Evolutionary conservation across 2,329 filamentous ascomycete species (phyloP), one percentile per base, ranked within the genome.

Genomic region (Paraphaeosphaeria sporulosa): DNA sequence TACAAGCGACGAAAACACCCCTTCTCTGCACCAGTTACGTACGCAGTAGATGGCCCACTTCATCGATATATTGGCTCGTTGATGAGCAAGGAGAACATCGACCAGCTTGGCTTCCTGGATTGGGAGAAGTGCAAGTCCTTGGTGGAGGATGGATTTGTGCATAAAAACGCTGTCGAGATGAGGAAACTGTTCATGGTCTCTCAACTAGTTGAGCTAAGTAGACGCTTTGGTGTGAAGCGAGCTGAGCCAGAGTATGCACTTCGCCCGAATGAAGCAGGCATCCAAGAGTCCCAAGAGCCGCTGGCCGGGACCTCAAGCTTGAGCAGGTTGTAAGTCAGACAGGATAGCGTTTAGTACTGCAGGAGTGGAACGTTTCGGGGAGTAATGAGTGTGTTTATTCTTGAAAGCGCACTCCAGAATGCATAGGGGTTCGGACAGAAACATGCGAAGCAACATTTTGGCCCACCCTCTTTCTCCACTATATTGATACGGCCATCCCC

Each of bases 1-100:
- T 86, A 85, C 68, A 70, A 76, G 32, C 73, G 82, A 10, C 81
- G 73, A 61, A 86, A 86, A 68, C 78, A 83, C 21, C 78, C 82
- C 0, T 86, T 82, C 63, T 67, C 78, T n/a, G 84, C 82, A 1
- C 84, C 84, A 0, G 72, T 74, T 0, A 71, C 64, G 23, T 86
- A 78, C 64, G 74, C 75, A 1, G 65, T 69, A 0, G 74, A 76
- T 32, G 84, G 84, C 0, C 80, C 82, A 0, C 57, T 87, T 30
- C 77, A 84, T 54, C 64, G 69, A 36, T 58, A 77, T 3, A 66
- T 78, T 8, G 58, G 65, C 19, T 55, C 60, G 7, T 62, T 77
- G 40, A 65, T 79, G 10, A 73, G 67, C 3, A 64, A 62, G 8
- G 66, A 71, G 21, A 72, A 70, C 27, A 69, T 76, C 25, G 68